Conservation (phyloP, 2,329 filamentous ascomycete species). For the Nothomitra cinnamomea region DNA sequence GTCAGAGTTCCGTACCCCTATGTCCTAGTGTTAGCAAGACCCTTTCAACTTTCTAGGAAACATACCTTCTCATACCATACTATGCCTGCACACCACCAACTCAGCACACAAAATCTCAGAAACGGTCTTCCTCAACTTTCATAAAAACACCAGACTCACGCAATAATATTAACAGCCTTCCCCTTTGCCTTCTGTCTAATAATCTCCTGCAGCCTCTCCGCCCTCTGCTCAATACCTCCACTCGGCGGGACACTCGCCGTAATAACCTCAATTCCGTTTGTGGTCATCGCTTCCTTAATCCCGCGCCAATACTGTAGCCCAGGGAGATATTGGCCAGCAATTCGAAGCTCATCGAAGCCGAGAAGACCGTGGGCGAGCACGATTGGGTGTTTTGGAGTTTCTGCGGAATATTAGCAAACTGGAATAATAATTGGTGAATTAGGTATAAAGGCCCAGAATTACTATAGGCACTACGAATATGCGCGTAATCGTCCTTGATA, state of each 20-base stretch:
- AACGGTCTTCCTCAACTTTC: no score
- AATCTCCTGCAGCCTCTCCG: slow-evolving; percentile 32
- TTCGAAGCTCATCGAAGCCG: slow-evolving; percentile 44
- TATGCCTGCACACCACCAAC: slow-evolving; percentile 22
- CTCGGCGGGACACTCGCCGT: slow-evolving; percentile 41
- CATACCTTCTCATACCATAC: slow-evolving; percentile 29
- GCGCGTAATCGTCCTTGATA: slow-evolving; percentile 45
- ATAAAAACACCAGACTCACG: slow-evolving; percentile 26
- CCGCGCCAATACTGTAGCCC: slow-evolving; percentile 48
- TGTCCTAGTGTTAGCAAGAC: no score
- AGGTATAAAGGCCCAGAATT: no score
- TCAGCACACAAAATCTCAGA: background rate
- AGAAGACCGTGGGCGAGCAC: slow-evolving; percentile 48
- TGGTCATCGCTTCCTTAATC: slow-evolving; percentile 38
- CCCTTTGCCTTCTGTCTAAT: slow-evolving; percentile 36
- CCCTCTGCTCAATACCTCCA: slow-evolving; percentile 40
- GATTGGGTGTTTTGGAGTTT: slow-evolving; percentile 36
- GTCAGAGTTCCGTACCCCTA: slow-evolving; percentile 20
- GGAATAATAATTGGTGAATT: no score
- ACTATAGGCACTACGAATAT: slow-evolving; percentile 40
- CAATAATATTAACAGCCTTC: slow-evolving; percentile 46
- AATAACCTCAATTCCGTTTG: slow-evolving; percentile 42
- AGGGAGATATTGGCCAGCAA: slow-evolving; percentile 35
- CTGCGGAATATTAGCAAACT: slow-evolving; percentile 13
- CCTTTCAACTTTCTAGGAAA: no score